Conservation (phyloP, 2,329 filamentous ascomycete genomes). For the Fusarium avenaceum region DNA sequence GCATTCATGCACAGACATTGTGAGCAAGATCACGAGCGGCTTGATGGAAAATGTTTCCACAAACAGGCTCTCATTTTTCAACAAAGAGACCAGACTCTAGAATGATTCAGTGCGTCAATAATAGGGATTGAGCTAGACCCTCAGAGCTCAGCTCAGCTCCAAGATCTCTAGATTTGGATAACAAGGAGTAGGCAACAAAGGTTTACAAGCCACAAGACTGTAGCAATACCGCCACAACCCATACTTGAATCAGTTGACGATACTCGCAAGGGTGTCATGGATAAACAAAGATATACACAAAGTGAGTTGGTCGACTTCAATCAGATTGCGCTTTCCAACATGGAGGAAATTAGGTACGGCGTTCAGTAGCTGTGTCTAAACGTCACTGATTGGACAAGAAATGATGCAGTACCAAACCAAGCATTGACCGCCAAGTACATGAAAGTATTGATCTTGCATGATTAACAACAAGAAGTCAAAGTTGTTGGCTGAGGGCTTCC, state of each 20-base stretch:
- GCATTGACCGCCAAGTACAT: neutral
- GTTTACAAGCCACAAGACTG: neutral
- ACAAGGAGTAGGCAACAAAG: slow-evolving; percentile 20
- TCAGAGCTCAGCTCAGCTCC: neutral
- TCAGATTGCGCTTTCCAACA: neutral
- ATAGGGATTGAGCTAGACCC: neutral
- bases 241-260: neutral
- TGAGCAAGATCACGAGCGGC: neutral
- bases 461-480: neutral
- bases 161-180: neutral
- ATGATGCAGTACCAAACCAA: neutral
- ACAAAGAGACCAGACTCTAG: slow-evolving; percentile 4
- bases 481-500: neutral
- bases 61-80: neutral
- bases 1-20: neutral
- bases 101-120: neutral
- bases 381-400: neutral
- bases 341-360: neutral
- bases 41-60: neutral
- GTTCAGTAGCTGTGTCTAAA: neutral
- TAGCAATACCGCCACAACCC: neutral
- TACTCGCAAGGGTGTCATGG: neutral
- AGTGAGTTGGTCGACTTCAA: neutral
- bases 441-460: neutral
- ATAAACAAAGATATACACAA: slow-evolving; percentile 22